Evolutionary conservation across 2,329 filamentous ascomycete genomes (phyloP).

Genomic region (Grosmannia huntii): DNA sequence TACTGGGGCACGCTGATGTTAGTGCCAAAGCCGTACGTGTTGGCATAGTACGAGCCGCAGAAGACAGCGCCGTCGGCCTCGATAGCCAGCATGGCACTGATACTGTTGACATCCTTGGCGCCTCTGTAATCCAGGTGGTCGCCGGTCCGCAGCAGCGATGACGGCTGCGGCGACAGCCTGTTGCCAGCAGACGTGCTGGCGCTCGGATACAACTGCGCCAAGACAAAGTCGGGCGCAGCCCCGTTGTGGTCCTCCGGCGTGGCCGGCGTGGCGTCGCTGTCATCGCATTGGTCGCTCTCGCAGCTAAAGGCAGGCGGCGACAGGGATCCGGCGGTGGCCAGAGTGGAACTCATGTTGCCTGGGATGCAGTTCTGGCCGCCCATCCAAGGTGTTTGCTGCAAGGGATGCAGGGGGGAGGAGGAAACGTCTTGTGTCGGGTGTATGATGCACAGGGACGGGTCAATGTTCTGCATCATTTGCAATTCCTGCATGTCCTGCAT

Average conservation of each 20-base stretch:
- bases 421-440: background rate
- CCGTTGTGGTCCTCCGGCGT: background rate
- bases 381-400: too few species aligned
- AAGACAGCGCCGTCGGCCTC: background rate
- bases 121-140: background rate
- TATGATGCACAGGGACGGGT: background rate
- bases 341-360: too few species aligned
- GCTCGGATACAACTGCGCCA: background rate
- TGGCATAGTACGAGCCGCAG: background rate
- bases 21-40: background rate
- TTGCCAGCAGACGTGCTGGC: too few species aligned
- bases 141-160: background rate
- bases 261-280: background rate
- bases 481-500: too few species aligned
- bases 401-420: background rate
- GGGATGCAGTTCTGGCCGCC: too few species aligned
- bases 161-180: background rate
- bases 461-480: background rate
- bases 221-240: background rate
- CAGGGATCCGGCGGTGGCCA: background rate
- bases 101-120: background rate
- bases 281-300: background rate
- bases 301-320: background rate
- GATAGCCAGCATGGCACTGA: background rate
- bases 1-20: background rate